A percentile compares a stretch with the other conserved stretches of the same genome.
phyloP scores from a whole-genome alignment of 352 stramenopile genomes.

The Lagenidium sp. region DNA sequence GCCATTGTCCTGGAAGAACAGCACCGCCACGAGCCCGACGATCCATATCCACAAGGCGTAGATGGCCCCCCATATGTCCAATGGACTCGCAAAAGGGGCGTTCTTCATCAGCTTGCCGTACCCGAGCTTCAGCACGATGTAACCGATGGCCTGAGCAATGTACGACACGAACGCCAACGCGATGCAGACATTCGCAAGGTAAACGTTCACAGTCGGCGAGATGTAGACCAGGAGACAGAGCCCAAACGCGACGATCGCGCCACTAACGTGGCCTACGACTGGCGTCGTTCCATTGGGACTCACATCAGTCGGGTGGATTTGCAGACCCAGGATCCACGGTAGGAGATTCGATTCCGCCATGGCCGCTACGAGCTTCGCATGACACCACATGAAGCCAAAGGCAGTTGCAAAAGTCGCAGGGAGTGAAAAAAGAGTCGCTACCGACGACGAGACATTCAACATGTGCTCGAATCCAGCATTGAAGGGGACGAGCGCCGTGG shows the following conservation, averaged over 20 bases:
- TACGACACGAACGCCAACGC: slow-evolving; percentile 12
- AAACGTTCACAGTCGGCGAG: neutral
- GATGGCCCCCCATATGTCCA: slow-evolving; percentile 6
- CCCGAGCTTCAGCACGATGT: slow-evolving; percentile 17
- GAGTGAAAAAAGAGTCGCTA: neutral
- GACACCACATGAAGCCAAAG: slow-evolving; percentile 1
- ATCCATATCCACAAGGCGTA: slow-evolving; percentile 11
- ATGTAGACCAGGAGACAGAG: slow-evolving; percentile 14
- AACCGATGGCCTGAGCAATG: slow-evolving; percentile 10
- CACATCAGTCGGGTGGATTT: too few species aligned
- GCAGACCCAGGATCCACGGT: too few species aligned
- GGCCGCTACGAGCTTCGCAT: slow-evolving; percentile 1
- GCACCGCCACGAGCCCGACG: slow-evolving; percentile 9
- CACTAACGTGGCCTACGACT: neutral
- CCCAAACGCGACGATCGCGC: slow-evolving; percentile 4
- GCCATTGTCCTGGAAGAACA: slow-evolving; percentile 12
- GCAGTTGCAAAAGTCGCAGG: neutral
- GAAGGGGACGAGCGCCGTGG: slow-evolving; percentile 1
- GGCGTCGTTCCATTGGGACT: slow-evolving; percentile 3
- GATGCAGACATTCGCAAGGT: slow-evolving; percentile 16
- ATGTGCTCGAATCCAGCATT: slow-evolving; percentile 9
- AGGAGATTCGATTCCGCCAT: slow-evolving; percentile 2
- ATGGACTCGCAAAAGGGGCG: slow-evolving; percentile 8
- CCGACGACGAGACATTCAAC: slow-evolving; percentile 1
- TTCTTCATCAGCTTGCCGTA: slow-evolving; percentile 14